Conservation (phyloP, 2,329 filamentous ascomycete genomes). For the Venturia aucupariae region DNA sequence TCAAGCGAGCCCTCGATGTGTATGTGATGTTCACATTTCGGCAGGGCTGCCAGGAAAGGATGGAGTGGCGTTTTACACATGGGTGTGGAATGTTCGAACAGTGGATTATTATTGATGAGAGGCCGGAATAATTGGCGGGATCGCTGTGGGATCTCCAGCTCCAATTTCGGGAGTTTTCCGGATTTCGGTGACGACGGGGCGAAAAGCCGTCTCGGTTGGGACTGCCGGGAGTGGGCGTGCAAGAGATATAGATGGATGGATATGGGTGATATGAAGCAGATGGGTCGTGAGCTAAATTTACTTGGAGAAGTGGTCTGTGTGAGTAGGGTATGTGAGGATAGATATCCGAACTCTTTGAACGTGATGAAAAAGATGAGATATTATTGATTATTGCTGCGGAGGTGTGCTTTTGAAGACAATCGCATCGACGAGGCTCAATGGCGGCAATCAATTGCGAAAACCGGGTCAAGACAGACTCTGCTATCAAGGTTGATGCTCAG, state of each 20-base stretch:
- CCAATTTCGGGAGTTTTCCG: not conserved
- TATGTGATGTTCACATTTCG: slow-evolving; percentile 76
- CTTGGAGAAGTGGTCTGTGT: not conserved
- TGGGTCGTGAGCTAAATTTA: not conserved
- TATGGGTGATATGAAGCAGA: not conserved
- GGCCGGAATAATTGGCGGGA: slow-evolving; percentile 2
- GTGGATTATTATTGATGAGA: slow-evolving; percentile 1
- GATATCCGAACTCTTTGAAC: not conserved
- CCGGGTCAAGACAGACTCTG: not conserved
- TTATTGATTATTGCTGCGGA: slow-evolving; percentile 6
- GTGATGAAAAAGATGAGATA: not conserved
- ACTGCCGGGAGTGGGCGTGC: not conserved
- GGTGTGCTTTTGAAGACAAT: not conserved
- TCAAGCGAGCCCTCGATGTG: slow-evolving; percentile 70
- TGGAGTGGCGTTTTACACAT: slow-evolving; percentile 52
- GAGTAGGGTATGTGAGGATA: not conserved
- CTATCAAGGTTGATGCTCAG: not conserved
- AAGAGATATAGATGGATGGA: not conserved
- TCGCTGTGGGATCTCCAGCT: slow-evolving; percentile 6
- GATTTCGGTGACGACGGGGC: slow-evolving; percentile 5
- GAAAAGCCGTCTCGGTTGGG: not conserved
- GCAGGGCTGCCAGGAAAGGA: slow-evolving; percentile 54
- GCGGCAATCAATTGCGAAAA: not conserved
- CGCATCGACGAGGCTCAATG: not conserved
- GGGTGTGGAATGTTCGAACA: not conserved